These are phyloP conservation scores for Debaryomyces fabryi DNA, from an alignment of 1,139 yeast species.

Conservation along the genomic window DNA sequence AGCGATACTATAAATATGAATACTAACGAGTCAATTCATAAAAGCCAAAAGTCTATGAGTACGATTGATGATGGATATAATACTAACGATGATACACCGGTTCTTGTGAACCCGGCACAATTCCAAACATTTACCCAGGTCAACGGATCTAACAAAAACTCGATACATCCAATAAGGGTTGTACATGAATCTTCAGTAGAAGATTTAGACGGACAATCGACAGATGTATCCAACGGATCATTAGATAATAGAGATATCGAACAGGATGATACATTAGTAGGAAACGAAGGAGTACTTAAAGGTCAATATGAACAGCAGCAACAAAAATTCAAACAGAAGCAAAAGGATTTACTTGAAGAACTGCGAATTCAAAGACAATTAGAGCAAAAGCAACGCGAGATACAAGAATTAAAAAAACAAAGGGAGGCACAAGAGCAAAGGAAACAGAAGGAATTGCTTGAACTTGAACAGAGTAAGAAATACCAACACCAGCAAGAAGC, in stretches of 20 bases:
- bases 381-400: not conserved
- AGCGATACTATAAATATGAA: constrained; percentile 6
- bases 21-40: not conserved
- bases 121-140: constrained; percentile 21
- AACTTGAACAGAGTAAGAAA: not conserved
- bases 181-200: constrained; percentile 3
- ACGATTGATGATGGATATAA: constrained; percentile 23
- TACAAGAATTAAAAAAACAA: not conserved
- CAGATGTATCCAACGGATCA: constrained; percentile 8
- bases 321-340: not conserved
- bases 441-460: not conserved
- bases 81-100: constrained; percentile 29
- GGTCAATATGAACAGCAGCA: constrained; percentile 3
- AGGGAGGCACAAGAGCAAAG: not conserved
- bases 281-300: constrained; percentile 3
- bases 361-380: not conserved
- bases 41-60: constrained; percentile 17
- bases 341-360: constrained; percentile 1
- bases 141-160: constrained; percentile 11
- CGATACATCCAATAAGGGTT: constrained; percentile 6
- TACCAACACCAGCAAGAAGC: not conserved
- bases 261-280: constrained; percentile 32
- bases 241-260: constrained; percentile 17
- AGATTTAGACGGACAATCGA: constrained; percentile 8
- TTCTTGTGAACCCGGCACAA: constrained; percentile 28